phyloP scores from a whole-genome alignment of 306 rosid genomes.

The Sindora glabra region DNA sequence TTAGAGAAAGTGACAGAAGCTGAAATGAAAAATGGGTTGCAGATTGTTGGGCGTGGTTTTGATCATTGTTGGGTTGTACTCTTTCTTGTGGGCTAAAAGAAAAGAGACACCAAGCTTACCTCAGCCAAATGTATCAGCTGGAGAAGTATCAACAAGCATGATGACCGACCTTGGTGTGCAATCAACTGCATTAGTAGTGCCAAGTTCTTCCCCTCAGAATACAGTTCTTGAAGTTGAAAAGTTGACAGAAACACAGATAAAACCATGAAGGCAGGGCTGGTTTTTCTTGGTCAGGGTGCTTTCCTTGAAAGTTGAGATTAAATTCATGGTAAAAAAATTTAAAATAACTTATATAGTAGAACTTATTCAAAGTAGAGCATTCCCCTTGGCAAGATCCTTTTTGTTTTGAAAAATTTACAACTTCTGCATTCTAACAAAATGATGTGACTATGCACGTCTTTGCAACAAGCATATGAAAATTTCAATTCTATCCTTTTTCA shows the following conservation, averaged over 20 bases:
- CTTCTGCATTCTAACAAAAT: too few species aligned
- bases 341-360: too few species aligned
- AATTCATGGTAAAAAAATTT: too few species aligned
- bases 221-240: not conserved
- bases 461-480: too few species aligned
- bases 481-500: too few species aligned
- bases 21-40: not conserved
- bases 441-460: too few species aligned
- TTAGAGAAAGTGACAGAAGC: not conserved
- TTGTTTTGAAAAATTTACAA: too few species aligned
- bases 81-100: slow-evolving; percentile 52
- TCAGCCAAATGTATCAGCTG: slow-evolving; percentile 4
- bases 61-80: slow-evolving; percentile 50
- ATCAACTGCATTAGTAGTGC: slow-evolving; percentile 17
- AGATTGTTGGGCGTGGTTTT: slow-evolving; percentile 51
- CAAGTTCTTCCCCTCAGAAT: slow-evolving; percentile 14
- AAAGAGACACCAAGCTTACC: slow-evolving; percentile 7
- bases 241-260: not conserved
- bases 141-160: slow-evolving; percentile 2
- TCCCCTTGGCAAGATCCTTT: too few species aligned
- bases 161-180: slow-evolving; percentile 3
- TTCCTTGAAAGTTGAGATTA: too few species aligned
- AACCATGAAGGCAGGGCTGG: not conserved
- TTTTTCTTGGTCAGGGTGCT: too few species aligned
- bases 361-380: too few species aligned